Evolutionary conservation across 225 moss, liverwort and hornwort species (phyloP).

Genomic region (Marchantia paleacea): DNA sequence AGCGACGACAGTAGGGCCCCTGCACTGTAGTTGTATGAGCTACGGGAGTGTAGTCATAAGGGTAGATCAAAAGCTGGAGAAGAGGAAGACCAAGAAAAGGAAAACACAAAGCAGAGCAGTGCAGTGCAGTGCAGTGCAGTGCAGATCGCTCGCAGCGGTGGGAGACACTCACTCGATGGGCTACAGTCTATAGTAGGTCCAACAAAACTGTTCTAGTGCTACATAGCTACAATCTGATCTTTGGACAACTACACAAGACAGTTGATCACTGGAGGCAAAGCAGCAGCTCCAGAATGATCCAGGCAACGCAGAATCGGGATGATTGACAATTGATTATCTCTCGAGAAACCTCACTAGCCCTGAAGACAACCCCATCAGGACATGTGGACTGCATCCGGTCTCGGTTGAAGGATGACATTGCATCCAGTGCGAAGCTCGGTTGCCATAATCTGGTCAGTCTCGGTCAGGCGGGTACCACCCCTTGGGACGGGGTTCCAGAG

Average conservation of each 20-base stretch:
- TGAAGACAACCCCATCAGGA: background rate
- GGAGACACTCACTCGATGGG: background rate
- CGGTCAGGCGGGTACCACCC: background rate
- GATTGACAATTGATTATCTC: background rate
- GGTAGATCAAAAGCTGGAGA: background rate
- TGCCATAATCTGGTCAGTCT: background rate
- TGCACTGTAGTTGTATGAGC: background rate
- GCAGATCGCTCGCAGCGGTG: background rate
- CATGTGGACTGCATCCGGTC: background rate
- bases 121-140: too few species aligned
- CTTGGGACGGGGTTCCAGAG: background rate
- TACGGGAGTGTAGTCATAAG: background rate
- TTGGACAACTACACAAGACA: background rate
- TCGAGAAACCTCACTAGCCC: background rate
- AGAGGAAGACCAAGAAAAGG: background rate
- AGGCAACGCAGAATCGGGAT: background rate
- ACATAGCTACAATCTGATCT: background rate
- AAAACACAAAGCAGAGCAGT: background rate
- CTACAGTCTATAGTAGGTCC: background rate
- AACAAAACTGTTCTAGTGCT: background rate
- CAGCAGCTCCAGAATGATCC: too few species aligned
- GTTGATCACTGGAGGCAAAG: background rate
- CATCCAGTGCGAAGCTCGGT: background rate
- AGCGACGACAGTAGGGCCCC: background rate
- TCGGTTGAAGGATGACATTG: background rate